Evolutionary conservation across 768 basidiomycete genomes (phyloP).

Genomic region (Chalciporus sphaerocephalus): DNA sequence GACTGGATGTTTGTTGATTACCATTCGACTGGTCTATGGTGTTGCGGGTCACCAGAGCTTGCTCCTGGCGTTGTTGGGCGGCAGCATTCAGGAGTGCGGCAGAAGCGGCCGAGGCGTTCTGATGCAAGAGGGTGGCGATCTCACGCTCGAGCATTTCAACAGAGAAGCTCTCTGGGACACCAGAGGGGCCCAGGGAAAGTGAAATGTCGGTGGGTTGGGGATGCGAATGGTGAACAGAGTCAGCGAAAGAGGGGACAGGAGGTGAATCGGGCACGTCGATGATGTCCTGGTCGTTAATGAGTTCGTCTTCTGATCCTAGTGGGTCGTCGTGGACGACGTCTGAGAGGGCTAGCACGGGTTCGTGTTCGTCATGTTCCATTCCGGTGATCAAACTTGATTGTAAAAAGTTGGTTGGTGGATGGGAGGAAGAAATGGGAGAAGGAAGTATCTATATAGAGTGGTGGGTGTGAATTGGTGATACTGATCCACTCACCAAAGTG

Average conservation of each 20-base stretch:
- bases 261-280: slow-evolving; percentile 31
- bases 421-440: background rate
- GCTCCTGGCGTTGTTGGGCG: slow-evolving; percentile 61
- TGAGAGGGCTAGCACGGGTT: slow-evolving; percentile 65
- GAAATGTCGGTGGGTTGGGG: slow-evolving; percentile 26
- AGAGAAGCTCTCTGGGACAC: slow-evolving; percentile 48
- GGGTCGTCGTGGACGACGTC: slow-evolving; percentile 83
- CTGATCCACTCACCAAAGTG: slow-evolving; percentile 13
- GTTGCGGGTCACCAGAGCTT: slow-evolving; percentile 35
- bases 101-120: slow-evolving; percentile 68
- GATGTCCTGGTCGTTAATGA: slow-evolving; percentile 27
- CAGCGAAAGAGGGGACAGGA: slow-evolving; percentile 28
- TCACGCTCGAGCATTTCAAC: slow-evolving; percentile 76
- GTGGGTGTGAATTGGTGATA: background rate
- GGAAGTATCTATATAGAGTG: background rate
- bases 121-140: slow-evolving; percentile 68
- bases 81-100: slow-evolving; percentile 62
- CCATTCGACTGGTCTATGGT: slow-evolving; percentile 26
- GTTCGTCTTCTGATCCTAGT: slow-evolving; percentile 52
- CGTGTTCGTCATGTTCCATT: slow-evolving; percentile 55
- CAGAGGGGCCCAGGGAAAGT: slow-evolving; percentile 37
- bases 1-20: slow-evolving; percentile 10
- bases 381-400: slow-evolving; percentile 13
- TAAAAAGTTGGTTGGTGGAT: background rate
- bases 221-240: slow-evolving; percentile 13